phyloP scores from a whole-genome alignment of 495 filamentous ascomycete species.

The Penicillium paradoxum region DNA sequence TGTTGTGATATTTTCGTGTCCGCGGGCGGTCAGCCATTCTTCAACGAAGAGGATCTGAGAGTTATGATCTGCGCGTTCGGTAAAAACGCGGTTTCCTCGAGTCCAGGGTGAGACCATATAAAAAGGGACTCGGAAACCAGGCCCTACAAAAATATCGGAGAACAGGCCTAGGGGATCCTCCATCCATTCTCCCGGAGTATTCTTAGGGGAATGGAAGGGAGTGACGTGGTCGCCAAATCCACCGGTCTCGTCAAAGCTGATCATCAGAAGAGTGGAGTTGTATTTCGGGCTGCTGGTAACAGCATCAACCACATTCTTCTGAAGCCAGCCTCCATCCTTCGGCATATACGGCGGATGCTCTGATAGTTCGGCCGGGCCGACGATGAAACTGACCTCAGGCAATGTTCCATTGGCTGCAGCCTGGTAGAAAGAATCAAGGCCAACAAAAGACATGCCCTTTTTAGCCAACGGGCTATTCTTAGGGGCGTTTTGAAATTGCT shows the following conservation, averaged over 20 bases:
- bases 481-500: constrained; percentile 46
- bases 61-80: constrained; percentile 53
- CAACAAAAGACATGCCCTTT: constrained; percentile 42
- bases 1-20: constrained; percentile 44
- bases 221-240: constrained; percentile 53
- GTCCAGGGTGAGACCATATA: constrained; percentile 56
- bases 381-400: constrained; percentile 49
- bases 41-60: constrained; percentile 55
- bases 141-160: constrained; percentile 47
- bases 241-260: constrained; percentile 53
- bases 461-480: constrained; percentile 33
- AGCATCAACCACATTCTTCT: constrained; percentile 49
- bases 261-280: constrained; percentile 44
- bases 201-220: constrained; percentile 48
- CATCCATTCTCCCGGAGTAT: constrained; percentile 52
- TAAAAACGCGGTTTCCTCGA: constrained; percentile 49
- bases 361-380: constrained; percentile 47
- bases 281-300: constrained; percentile 48
- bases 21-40: constrained; percentile 47
- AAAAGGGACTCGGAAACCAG: constrained; percentile 50
- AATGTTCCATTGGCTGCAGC: constrained; percentile 49
- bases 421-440: constrained; percentile 46
- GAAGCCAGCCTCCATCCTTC: constrained; percentile 53
- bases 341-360: constrained; percentile 52
- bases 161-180: constrained; percentile 45